Conservation (phyloP, 1,139 yeast genomes). For the Geotrichum klebahnii region DNA sequence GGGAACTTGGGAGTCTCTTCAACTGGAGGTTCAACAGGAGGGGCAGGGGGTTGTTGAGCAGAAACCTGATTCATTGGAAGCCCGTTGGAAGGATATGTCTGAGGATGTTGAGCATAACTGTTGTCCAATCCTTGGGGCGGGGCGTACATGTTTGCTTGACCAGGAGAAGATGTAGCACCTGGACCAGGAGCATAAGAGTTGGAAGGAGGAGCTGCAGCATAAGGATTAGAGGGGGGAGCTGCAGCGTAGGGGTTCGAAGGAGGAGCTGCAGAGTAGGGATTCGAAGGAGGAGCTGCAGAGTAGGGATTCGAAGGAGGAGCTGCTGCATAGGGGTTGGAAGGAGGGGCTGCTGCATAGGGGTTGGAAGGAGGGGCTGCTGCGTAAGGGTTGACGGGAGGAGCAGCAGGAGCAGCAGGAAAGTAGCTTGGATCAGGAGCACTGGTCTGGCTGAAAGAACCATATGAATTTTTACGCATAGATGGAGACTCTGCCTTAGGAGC, state of each 20-base stretch:
- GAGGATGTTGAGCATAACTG: constrained; percentile 21
- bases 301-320: constrained; percentile 30
- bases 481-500: constrained; percentile 31
- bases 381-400: constrained; percentile 20
- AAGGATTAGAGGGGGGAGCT: constrained; percentile 28
- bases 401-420: constrained; percentile 19
- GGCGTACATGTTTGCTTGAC: constrained; percentile 34
- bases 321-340: constrained; percentile 25
- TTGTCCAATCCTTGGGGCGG: constrained; percentile 24
- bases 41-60: constrained; percentile 30
- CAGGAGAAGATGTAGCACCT: constrained; percentile 29
- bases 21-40: constrained; percentile 33
- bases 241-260: constrained; percentile 20
- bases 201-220: constrained; percentile 21
- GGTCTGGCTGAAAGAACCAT: constrained; percentile 18
- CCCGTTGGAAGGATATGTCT: constrained; percentile 21
- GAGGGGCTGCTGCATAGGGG: constrained; percentile 28
- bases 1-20: constrained; percentile 48
- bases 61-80: constrained; percentile 21
- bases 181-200: constrained; percentile 22
- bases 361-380: constrained; percentile 31
- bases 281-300: constrained; percentile 22
- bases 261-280: constrained; percentile 21
- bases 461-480: constrained; percentile 23
- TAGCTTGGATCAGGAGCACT: constrained; percentile 18